A percentile compares a stretch with the other conserved stretches of the same genome.
phyloP scores from a whole-genome alignment of 2,329 filamentous ascomycete species.

The Salinomyces thailandicus region DNA sequence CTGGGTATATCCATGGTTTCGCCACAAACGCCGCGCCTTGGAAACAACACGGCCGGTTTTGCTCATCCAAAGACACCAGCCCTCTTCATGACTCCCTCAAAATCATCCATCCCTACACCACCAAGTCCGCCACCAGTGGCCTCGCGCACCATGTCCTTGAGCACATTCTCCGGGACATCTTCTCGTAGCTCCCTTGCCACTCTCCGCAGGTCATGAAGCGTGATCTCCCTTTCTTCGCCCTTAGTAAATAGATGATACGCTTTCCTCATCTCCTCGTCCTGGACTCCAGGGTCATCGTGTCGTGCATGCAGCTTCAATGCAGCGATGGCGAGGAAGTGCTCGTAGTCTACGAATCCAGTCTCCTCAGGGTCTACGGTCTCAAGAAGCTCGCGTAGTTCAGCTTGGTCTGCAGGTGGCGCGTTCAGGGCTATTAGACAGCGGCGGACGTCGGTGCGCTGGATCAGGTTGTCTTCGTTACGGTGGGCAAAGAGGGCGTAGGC shows the following conservation, averaged over 20 bases:
- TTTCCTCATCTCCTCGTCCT: slow-evolving; percentile 62
- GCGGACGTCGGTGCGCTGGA: slow-evolving; percentile 34
- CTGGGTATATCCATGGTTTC: slow-evolving; percentile 4
- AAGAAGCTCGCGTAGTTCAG: slow-evolving; percentile 66
- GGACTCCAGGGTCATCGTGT: slow-evolving; percentile 36
- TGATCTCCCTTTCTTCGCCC: slow-evolving; percentile 55
- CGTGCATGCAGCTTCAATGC: slow-evolving; percentile 67
- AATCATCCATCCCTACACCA: slow-evolving; percentile 69
- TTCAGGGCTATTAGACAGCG: slow-evolving; percentile 58
- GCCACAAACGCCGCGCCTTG: slow-evolving; percentile 11
- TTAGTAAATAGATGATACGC: slow-evolving; percentile 73
- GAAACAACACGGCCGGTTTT: too few relatives aligned
- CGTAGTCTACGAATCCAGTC: slow-evolving; percentile 67
- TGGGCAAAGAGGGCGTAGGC: slow-evolving; percentile 68
- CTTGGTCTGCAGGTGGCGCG: slow-evolving; percentile 51
- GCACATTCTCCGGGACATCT: slow-evolving; percentile 67
- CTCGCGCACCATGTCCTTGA: slow-evolving; percentile 91
- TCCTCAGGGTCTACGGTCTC: slow-evolving; percentile 73
- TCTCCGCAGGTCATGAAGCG: slow-evolving; percentile 62
- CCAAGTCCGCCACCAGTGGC: slow-evolving; percentile 71
- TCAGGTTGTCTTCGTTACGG: slow-evolving; percentile 24
- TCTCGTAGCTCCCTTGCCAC: slow-evolving; percentile 76
- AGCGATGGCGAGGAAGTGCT: slow-evolving; percentile 75
- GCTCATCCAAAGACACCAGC: slow-evolving; percentile 70
- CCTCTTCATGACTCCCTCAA: slow-evolving; percentile 73